phyloP scores from a whole-genome alignment of 805 yeast species.

The Nematodospora valgi region DNA sequence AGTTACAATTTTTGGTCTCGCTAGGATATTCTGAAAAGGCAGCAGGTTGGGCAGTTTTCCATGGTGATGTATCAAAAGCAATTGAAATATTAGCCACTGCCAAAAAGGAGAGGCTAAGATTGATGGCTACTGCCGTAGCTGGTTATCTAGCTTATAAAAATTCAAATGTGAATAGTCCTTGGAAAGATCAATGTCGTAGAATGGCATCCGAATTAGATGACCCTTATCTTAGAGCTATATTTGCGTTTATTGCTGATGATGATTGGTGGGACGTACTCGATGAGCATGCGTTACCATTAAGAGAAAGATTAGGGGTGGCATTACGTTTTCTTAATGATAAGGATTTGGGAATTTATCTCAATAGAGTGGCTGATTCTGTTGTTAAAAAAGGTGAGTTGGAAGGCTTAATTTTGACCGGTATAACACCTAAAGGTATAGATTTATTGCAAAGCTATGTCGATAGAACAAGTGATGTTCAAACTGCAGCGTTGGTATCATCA shows the following conservation, averaged over 20 bases:
- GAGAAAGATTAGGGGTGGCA: slow-evolving; percentile 90
- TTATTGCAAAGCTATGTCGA: slow-evolving; percentile 84
- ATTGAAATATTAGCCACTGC: slow-evolving; percentile 76
- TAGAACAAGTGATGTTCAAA: slow-evolving; percentile 86
- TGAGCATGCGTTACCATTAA: slow-evolving; percentile 80
- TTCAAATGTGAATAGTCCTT: slow-evolving; percentile 61
- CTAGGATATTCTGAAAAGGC: slow-evolving; percentile 77
- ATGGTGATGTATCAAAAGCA: slow-evolving; percentile 81
- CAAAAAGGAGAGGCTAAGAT: slow-evolving; percentile 61
- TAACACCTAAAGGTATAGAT: slow-evolving; percentile 79
- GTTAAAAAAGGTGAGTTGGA: slow-evolving; percentile 81
- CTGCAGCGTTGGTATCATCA: slow-evolving; percentile 77
- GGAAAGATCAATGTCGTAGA: slow-evolving; percentile 91
- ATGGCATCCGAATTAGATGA: slow-evolving; percentile 85
- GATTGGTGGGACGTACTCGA: slow-evolving; percentile 97
- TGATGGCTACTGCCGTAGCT: slow-evolving; percentile 92
- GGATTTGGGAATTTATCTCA: slow-evolving; percentile 70
- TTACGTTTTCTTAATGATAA: slow-evolving; percentile 77
- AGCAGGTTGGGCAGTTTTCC: slow-evolving; percentile 97
- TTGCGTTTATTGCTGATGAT: slow-evolving; percentile 89
- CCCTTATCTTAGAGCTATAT: slow-evolving; percentile 87
- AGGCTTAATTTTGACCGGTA: slow-evolving; percentile 88
- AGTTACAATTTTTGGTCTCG: slow-evolving; percentile 52
- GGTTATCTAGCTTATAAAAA: slow-evolving; percentile 74
- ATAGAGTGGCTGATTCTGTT: slow-evolving; percentile 66